phyloP scores from a whole-genome alignment of 1,284 basidiomycete species.

The Flammula alnicola region DNA sequence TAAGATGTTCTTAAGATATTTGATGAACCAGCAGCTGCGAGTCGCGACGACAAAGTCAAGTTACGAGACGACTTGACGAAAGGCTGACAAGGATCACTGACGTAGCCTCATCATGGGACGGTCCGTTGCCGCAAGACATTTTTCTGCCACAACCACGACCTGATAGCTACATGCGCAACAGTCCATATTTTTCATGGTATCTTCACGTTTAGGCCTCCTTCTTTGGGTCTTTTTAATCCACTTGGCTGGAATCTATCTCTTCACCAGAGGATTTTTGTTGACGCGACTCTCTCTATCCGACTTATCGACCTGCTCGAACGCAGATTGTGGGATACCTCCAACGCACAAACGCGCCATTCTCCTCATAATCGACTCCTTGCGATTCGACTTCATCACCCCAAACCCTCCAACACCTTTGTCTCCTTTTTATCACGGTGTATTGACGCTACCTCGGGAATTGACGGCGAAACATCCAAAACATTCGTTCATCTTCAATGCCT shows the following conservation, averaged over 20 bases:
- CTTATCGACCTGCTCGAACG: conserved; percentile 49
- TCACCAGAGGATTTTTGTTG: conserved; percentile 88
- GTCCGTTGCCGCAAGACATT: too few relatives aligned
- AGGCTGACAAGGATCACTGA: too few relatives aligned
- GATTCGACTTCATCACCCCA: conserved; percentile 93
- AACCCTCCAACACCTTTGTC: conserved; percentile 64
- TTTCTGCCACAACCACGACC: too few relatives aligned
- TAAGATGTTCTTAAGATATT: too few relatives aligned
- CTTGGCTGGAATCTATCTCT: conserved; percentile 73
- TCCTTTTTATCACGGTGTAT: conserved; percentile 80
- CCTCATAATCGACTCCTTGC: conserved; percentile 90
- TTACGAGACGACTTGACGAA: too few relatives aligned
- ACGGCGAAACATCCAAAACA: conserved; percentile 62
- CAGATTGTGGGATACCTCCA: conserved; percentile 53
- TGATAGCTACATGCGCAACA: too few relatives aligned
- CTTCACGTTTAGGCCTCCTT: conserved; percentile 42
- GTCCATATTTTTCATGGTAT: too few relatives aligned
- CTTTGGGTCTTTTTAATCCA: conserved; percentile 67
- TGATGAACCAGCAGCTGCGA: too few relatives aligned
- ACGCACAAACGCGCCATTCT: conserved; percentile 84
- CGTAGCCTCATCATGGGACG: too few relatives aligned
- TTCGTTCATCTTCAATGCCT: conserved; percentile 88
- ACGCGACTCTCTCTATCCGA: conserved; percentile 80
- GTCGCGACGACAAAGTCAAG: too few relatives aligned
- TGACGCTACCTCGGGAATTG: conserved; percentile 80